Conservation (phyloP, 2,329 filamentous ascomycete species). For the Xylariaceae sp. region DNA sequence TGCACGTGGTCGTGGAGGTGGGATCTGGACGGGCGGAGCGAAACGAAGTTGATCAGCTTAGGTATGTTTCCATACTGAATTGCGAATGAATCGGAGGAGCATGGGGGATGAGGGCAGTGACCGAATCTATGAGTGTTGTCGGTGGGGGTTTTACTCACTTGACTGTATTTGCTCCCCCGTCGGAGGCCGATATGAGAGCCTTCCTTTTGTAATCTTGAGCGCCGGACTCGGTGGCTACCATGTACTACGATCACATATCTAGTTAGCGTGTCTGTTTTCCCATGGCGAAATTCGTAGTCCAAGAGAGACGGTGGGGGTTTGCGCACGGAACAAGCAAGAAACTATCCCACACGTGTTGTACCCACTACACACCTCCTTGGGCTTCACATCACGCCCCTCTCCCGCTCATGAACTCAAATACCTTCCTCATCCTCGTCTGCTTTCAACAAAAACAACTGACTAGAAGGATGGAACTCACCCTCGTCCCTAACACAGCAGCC, state of each 20-base stretch:
- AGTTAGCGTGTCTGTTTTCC: constrained; percentile 18
- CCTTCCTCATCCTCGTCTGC: not conserved
- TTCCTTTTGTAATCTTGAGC: constrained; percentile 42
- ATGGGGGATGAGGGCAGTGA: not conserved
- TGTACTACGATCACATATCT: constrained; percentile 40
- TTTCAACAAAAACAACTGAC: not conserved
- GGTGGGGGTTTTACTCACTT: constrained; percentile 40
- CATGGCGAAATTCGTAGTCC: no score
- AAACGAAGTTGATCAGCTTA: no score
- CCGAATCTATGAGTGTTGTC: not conserved
- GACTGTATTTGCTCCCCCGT: constrained; percentile 45
- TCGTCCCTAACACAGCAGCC: constrained; percentile 38
- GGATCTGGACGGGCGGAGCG: no score
- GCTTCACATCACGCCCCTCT: not conserved
- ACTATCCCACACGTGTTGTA: not conserved
- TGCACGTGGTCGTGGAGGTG: constrained; percentile 43
- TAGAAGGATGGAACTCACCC: constrained; percentile 31
- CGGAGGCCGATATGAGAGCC: constrained; percentile 42
- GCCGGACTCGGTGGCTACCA: constrained; percentile 45
- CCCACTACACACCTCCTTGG: not conserved
- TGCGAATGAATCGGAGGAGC: not conserved
- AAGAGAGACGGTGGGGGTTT: no score
- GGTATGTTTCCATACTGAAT: no score
- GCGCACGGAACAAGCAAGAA: not conserved
- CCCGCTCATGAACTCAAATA: not conserved